Evolutionary conservation across 495 filamentous ascomycete genomes (phyloP).

Genomic region (Penicillium robsamsonii): DNA sequence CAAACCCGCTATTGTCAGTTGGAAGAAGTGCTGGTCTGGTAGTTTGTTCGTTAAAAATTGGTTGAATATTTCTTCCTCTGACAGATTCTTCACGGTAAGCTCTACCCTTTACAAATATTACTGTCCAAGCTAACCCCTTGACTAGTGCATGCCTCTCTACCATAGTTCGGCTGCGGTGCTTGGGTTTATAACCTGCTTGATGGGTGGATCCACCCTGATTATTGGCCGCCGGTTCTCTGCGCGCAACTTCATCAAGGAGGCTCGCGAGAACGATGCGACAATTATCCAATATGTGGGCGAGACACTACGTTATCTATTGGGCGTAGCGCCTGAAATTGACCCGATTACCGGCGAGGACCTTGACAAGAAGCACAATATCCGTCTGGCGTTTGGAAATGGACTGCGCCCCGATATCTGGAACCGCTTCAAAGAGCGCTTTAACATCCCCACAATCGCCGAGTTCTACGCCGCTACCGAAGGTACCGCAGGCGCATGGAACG

Average conservation of each 20-base stretch:
- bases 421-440: conserved; percentile 82
- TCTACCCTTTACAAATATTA: not conserved
- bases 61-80: conserved; percentile 53
- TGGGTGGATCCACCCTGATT: conserved; percentile 61
- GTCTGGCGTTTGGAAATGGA: conserved; percentile 88
- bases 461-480: conserved; percentile 93
- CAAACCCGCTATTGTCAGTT: conserved; percentile 83
- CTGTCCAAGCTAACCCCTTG: not conserved
- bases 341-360: conserved; percentile 65
- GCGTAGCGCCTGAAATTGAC: conserved; percentile 63
- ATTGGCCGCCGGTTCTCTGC: conserved; percentile 82
- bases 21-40: conserved; percentile 62
- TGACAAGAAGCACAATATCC: conserved; percentile 74
- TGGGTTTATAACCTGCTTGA: conserved; percentile 60
- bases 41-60: conserved; percentile 55
- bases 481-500: conserved; percentile 68
- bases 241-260: conserved; percentile 78
- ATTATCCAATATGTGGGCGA: conserved; percentile 95
- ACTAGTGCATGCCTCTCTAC: conserved; percentile 90
- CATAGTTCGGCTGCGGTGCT: conserved; percentile 80
- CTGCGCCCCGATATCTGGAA: conserved; percentile 92
- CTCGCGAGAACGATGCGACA: conserved; percentile 68
- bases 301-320: conserved; percentile 85
- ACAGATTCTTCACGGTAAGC: conserved; percentile 78
- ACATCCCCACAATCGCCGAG: conserved; percentile 74